phyloP scores from a whole-genome alignment of 306 rosid genomes.

The Corylus heterophylla region DNA sequence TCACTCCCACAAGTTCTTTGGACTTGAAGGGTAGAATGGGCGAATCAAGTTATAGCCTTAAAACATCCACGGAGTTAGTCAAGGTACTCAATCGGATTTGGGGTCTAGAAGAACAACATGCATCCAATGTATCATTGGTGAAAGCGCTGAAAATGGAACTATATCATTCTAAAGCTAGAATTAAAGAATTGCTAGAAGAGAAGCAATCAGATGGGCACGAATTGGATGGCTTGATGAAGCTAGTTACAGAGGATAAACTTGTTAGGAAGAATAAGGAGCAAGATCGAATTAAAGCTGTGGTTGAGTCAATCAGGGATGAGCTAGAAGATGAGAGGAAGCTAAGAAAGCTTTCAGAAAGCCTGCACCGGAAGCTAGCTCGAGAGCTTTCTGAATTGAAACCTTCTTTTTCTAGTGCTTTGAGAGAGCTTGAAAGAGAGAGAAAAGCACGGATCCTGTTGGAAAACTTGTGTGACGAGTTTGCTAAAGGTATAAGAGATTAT shows the following conservation, averaged over 20 bases:
- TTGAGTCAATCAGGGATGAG: constrained; percentile 50
- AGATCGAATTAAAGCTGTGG: constrained; percentile 37
- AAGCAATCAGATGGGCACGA: constrained; percentile 48
- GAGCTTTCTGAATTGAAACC: constrained; percentile 63
- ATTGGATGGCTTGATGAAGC: constrained; percentile 47
- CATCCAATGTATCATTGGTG: constrained; percentile 46
- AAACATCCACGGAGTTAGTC: constrained; percentile 57
- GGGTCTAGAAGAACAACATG: constrained; percentile 73
- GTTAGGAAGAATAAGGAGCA: constrained; percentile 44
- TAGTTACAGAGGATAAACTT: constrained; percentile 37
- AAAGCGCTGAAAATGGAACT: constrained; percentile 60
- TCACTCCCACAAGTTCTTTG: constrained; percentile 42
- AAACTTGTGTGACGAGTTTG: constrained; percentile 78
- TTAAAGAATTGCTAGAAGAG: constrained; percentile 52
- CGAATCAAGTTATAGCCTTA: constrained; percentile 35
- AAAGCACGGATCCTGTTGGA: constrained; percentile 67
- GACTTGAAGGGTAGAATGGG: constrained; percentile 40
- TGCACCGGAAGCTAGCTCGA: constrained; percentile 57
- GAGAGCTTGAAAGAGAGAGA: constrained; percentile 74
- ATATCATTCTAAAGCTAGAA: constrained; percentile 36
- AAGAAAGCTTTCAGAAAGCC: constrained; percentile 61
- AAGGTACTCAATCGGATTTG: constrained; percentile 64
- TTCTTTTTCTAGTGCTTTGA: constrained; percentile 52
- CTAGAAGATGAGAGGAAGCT: constrained; percentile 69
- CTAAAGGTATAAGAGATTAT: constrained; percentile 67